Percentiles rank a stretch among this genome's conserved stretches.
These are phyloP conservation scores for Trametes cingulata DNA, from an alignment of 768 basidiomycete species.

Conservation along the genomic window DNA sequence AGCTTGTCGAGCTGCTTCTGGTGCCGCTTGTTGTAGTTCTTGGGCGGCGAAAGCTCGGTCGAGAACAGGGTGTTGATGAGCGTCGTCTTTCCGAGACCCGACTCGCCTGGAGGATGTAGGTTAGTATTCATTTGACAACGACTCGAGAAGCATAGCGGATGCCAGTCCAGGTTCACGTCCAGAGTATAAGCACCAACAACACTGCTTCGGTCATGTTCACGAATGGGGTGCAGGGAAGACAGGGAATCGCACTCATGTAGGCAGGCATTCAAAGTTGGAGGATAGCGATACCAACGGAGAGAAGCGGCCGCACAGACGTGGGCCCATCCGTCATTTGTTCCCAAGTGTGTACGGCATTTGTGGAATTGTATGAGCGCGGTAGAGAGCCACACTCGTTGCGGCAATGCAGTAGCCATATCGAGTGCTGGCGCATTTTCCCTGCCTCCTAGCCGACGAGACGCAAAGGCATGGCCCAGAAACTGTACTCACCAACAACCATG, in stretches of 20 bases:
- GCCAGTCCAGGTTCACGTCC: too few species aligned
- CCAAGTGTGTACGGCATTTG: too few species aligned
- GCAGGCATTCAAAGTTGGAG: too few species aligned
- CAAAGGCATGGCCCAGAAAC: not conserved
- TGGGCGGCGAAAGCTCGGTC: slow-evolving; percentile 88
- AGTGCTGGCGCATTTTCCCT: not conserved
- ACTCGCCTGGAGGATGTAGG: slow-evolving; percentile 68
- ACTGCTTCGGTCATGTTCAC: too few species aligned
- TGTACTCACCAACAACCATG: slow-evolving; percentile 91
- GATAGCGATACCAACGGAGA: too few species aligned
- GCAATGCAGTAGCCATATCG: slow-evolving; percentile 3
- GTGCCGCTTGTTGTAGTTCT: slow-evolving; percentile 88
- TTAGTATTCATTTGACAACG: too few species aligned
- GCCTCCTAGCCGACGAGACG: not conserved
- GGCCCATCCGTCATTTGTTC: too few species aligned
- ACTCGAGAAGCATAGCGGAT: too few species aligned
- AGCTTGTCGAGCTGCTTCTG: slow-evolving; percentile 98
- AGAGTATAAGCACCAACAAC: too few species aligned
- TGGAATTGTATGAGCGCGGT: not conserved
- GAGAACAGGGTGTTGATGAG: slow-evolving; percentile 99
- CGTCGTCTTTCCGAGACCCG: slow-evolving; percentile 95
- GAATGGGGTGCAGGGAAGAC: too few species aligned
- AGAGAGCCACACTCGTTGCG: slow-evolving; percentile 4
- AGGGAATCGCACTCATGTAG: too few species aligned
- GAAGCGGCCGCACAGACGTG: too few species aligned